These are phyloP conservation scores for Pseudohyphozyma bogoriensis DNA, from an alignment of 768 basidiomycete genomes.

Conservation along the genomic window DNA sequence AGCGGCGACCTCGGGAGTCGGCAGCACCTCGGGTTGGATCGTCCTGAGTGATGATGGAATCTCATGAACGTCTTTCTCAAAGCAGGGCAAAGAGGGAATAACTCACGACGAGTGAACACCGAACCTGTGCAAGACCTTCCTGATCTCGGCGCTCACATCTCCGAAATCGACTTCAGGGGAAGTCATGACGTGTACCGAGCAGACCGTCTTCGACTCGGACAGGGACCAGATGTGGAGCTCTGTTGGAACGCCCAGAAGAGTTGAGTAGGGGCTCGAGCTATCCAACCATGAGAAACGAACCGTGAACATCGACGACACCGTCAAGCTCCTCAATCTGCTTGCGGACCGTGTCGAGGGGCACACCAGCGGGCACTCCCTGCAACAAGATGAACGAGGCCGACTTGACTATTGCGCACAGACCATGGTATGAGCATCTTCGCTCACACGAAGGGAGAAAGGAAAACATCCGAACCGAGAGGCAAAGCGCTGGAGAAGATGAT, in stretches of 20 bases:
- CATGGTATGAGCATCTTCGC: not conserved
- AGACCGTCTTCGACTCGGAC: slow-evolving; percentile 86
- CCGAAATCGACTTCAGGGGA: slow-evolving; percentile 78
- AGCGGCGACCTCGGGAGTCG: not conserved
- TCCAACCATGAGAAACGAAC: slow-evolving; percentile 22
- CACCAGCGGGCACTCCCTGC: slow-evolving; percentile 81
- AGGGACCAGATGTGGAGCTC: slow-evolving; percentile 97
- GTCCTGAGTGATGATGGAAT: slow-evolving; percentile 9
- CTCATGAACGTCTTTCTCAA: not conserved
- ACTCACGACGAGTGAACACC: slow-evolving; percentile 71
- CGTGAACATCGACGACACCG: slow-evolving; percentile 77
- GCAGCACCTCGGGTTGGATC: slow-evolving; percentile 28
- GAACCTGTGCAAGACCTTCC: slow-evolving; percentile 71
- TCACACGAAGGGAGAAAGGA: not conserved
- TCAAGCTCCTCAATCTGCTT: slow-evolving; percentile 67
- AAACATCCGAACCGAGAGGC: slow-evolving; percentile 57
- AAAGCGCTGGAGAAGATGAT: slow-evolving; percentile 95
- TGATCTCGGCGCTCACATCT: slow-evolving; percentile 72
- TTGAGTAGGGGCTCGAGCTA: not conserved
- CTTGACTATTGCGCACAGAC: slow-evolving; percentile 42
- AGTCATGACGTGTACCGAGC: slow-evolving; percentile 87
- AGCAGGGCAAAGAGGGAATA: not conserved
- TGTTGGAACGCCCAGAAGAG: not conserved
- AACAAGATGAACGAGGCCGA: slow-evolving; percentile 89
- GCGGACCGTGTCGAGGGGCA: slow-evolving; percentile 82